Base-by-base conservation (phyloP, 2,329 filamentous ascomycete species). In the Aspergillus fructus region DNA sequence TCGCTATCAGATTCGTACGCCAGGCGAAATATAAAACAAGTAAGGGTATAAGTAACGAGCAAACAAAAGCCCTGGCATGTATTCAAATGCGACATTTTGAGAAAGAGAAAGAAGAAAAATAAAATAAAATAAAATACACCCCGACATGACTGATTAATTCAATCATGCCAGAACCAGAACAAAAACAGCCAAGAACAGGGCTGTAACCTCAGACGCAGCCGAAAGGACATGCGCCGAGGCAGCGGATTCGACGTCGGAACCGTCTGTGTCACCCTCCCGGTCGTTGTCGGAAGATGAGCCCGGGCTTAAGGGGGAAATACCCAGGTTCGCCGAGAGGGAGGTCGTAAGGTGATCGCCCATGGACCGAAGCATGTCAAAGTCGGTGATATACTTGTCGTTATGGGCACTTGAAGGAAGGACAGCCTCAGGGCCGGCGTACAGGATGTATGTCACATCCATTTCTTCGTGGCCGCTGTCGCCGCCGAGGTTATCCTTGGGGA, bases 361-460 rank as follows among this genome's bases (percentile, higher is more conserved):
- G 4, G 65, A 64, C 6, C 64, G 64, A 9, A 71, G 64, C 49
- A 63, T 65, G 59, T 56, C 60, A 59, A 69, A 67, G 61, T 67
- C 60, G 63, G 66, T 68, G 61, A 70, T 64, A 63, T 70, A 68
- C 58, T 66, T 63, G 41, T 64, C 48, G 52, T 62, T 63, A 50
- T 70, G 43, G 19, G 69, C 65, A 19, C 59, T 66, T 21, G 56
- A 61, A 11, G 68, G 67, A 9, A 71, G 60, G 2, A 70, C 67
- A 1, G 69, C 56, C 21, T 67, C 57, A 1, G 58, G 43, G 12
- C 68, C 69, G 37, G 64, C 67, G 60, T 70, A 71, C 6, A 71
- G 40, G 27, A 70, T 71, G 23, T 71, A 72, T 4, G 67, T 72
- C 4, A 72, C 70, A 59, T 72, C 70, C 13, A 58, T 51, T 34